phyloP scores from a whole-genome alignment of 2,329 filamentous ascomycete genomes.

The Talaromyces verruculosus region DNA sequence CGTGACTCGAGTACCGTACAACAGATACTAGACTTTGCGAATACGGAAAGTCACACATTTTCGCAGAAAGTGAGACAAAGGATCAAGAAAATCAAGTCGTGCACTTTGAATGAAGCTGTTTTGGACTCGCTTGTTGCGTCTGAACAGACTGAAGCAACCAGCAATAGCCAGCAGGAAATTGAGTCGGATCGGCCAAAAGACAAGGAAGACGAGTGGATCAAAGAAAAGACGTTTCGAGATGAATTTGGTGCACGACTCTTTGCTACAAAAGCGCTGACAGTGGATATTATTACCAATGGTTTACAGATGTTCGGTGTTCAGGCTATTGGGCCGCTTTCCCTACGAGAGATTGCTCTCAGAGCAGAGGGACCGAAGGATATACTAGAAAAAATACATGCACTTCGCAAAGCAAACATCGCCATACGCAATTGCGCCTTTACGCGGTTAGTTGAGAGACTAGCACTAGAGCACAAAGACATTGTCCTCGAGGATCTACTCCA shows the following conservation, averaged over 20 bases:
- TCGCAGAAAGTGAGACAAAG: constrained; percentile 22
- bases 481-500: constrained; percentile 54
- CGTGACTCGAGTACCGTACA: constrained; percentile 37
- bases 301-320: constrained; percentile 69
- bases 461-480: constrained; percentile 54
- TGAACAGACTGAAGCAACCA: neutral
- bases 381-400: constrained; percentile 57
- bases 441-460: constrained; percentile 64
- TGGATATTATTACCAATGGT: constrained; percentile 70
- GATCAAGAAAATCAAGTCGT: constrained; percentile 13
- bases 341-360: constrained; percentile 74
- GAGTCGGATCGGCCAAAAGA: neutral
- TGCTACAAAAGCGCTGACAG: constrained; percentile 70
- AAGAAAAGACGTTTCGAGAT: constrained; percentile 61
- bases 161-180: neutral
- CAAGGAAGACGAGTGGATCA: constrained; percentile 17
- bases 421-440: constrained; percentile 65
- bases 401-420: constrained; percentile 63
- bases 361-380: constrained; percentile 59
- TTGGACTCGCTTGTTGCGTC: neutral
- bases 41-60: constrained; percentile 31
- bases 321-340: constrained; percentile 69
- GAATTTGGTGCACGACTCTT: constrained; percentile 76
- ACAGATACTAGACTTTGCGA: constrained; percentile 43
- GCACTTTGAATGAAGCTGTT: neutral